These are phyloP conservation scores for Lactarius sp. DNA, from an alignment of 768 basidiomycete genomes.

Conservation along the genomic window DNA sequence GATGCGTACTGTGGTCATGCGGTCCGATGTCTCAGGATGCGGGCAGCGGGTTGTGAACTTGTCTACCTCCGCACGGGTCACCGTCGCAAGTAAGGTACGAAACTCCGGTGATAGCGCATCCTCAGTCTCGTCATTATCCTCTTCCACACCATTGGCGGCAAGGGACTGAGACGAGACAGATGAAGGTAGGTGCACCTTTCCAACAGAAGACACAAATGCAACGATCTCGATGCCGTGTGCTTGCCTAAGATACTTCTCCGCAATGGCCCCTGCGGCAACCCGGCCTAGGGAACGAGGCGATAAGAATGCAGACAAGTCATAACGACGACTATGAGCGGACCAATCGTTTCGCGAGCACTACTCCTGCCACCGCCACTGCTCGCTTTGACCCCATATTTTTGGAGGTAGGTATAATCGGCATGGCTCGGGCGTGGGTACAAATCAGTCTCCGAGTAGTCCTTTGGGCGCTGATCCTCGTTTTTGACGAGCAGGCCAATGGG, in stretches of 20 bases:
- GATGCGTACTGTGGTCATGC: conserved; percentile 73
- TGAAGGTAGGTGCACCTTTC: conserved; percentile 80
- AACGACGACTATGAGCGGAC: conserved; percentile 36
- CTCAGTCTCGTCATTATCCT: conserved; percentile 56
- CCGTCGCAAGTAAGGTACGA: conserved; percentile 64
- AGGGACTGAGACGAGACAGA: conserved; percentile 40
- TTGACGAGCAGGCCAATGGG: conserved; percentile 95
- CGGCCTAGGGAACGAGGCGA: conserved; percentile 51
- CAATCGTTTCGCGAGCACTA: conserved; percentile 95
- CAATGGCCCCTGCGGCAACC: conserved; percentile 97
- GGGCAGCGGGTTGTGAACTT: conserved; percentile 85
- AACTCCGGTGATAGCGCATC: conserved; percentile 85
- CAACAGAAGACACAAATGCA: conserved; percentile 95
- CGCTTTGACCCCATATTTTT: conserved; percentile 96
- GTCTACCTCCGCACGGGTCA: conserved; percentile 88
- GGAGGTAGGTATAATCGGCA: conserved; percentile 96
- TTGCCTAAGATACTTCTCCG: conserved; percentile 87
- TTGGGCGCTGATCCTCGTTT: conserved; percentile 97
- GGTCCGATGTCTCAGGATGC: conserved; percentile 79
- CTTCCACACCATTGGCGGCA: conserved; percentile 40
- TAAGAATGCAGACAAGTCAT: not conserved
- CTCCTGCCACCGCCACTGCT: conserved; percentile 94
- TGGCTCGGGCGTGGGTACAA: conserved; percentile 95
- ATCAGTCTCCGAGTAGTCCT: conserved; percentile 98
- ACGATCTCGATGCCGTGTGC: conserved; percentile 92